phyloP scores from a whole-genome alignment of 208 protist genomes.

The Acanthamoeba triangularis region DNA sequence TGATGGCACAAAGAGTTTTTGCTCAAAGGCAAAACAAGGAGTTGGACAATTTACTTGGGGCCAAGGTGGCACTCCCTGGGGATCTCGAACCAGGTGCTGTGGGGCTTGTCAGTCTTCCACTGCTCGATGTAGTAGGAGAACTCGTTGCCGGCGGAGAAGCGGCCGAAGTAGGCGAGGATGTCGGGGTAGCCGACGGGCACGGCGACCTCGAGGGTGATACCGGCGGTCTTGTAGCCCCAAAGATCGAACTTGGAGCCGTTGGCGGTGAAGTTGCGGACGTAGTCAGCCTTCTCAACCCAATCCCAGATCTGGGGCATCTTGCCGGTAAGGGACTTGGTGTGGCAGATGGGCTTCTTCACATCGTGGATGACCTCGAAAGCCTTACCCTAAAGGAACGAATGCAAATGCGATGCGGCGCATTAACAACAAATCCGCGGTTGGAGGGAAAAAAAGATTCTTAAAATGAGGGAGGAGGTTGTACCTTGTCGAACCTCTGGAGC shows the following conservation, averaged over 20 bases:
- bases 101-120: not conserved
- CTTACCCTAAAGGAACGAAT: not conserved
- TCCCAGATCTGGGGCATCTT: constrained; percentile 10
- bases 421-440: not conserved
- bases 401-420: no score
- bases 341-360: not conserved
- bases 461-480: not conserved
- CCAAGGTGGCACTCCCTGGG: constrained; percentile 34
- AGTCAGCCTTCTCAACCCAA: constrained; percentile 32
- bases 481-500: constrained; percentile 46
- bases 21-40: no score
- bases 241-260: not conserved
- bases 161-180: constrained; percentile 21
- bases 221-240: constrained; percentile 2
- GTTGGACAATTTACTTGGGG: not conserved
- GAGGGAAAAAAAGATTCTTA: no score
- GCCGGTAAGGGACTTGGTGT: constrained; percentile 22
- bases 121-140: not conserved
- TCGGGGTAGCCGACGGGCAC: not conserved
- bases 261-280: not conserved
- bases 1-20: no score
- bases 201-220: constrained; percentile 36
- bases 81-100: constrained; percentile 34
- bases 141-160: not conserved
- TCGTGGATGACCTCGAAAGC: constrained; percentile 27